Base-by-base conservation (phyloP, 495 filamentous ascomycete species). In the Penicillium coffeae region DNA sequence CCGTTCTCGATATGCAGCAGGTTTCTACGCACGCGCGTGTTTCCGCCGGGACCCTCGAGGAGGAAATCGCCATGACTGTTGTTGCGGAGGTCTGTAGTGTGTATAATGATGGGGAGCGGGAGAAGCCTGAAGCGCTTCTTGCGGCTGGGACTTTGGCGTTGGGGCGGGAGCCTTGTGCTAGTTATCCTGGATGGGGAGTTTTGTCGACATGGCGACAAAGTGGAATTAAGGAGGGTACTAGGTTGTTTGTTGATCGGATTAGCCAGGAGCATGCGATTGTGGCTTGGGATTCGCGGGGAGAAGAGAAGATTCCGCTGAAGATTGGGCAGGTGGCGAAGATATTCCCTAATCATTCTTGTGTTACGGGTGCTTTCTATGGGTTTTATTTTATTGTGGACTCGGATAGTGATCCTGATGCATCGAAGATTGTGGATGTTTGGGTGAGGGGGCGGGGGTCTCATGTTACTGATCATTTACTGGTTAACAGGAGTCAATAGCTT, bases 341-440 rank as follows among this genome's bases (percentile, higher is more conserved):
- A 9, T 92, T 83, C 77, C 89, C 90, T 0, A 94, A 94, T 57
- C 90, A 95, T 66, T 79, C 87, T 33, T 95, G 90, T 58, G 85
- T 93, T 42, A 80, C 88, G 3, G 85, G 86, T 0, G 83, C 82
- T 0, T 80, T 80, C 2, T 85, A 82, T 62, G 83, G 79, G 6
- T 91, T 78, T 70, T 95, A 90, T 64, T 67, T 90, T 25, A 70
- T 95, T 19, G 81, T 94, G 3, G 87, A 94, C 65, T 82, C 78
- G 20, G 68, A 75, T 32, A 64, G 59, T 8, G 68, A 72, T 50
- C 69, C 77, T 42, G 76, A 84, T 32, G 78, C 40, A 62, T 66
- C 71, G 62, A 64, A 79, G 54, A 70, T 89, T 46, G 71, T 87
- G 33, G 86, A 88, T 72, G 77, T 89, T 10, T 89, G 86, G 86